Conservation (phyloP, 2,329 filamentous ascomycete genomes). For the Trichoderma atrobrunneum region DNA sequence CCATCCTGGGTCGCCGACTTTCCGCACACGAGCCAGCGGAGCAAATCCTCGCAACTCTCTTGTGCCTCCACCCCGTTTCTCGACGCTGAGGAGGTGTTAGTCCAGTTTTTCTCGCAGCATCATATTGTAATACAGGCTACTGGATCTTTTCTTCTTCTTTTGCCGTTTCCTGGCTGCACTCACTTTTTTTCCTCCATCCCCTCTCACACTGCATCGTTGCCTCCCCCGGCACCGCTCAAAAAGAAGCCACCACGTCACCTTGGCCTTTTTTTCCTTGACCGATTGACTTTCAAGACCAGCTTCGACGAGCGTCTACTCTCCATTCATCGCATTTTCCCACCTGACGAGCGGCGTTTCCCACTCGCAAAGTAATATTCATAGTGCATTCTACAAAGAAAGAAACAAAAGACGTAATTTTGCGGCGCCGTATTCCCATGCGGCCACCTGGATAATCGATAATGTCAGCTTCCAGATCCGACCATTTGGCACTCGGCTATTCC, state of each 20-base stretch:
- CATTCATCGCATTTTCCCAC: conserved; percentile 10
- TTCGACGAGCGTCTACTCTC: conserved; percentile 14
- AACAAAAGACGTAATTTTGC: not conserved
- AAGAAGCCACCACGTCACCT: conserved; percentile 16
- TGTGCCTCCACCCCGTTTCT: conserved; percentile 17
- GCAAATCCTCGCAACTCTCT: conserved; percentile 14
- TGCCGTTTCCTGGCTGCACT: conserved; percentile 8
- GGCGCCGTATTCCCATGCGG: conserved; percentile 42
- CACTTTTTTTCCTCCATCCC: not conserved
- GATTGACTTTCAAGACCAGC: conserved; percentile 15
- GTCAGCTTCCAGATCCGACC: conserved; percentile 83
- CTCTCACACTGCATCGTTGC: conserved; percentile 1
- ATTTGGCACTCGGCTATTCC: conserved; percentile 80
- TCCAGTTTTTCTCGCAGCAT: conserved; percentile 26
- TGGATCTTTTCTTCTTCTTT: conserved; percentile 24
- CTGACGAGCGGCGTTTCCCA: conserved; percentile 9
- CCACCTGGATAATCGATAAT: conserved; percentile 80
- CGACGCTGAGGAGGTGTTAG: conserved; percentile 18
- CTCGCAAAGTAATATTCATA: conserved; percentile 13
- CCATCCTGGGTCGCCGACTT: conserved; percentile 4
- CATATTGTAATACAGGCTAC: conserved; percentile 37
- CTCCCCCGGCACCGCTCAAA: conserved; percentile 1
- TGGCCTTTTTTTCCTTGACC: conserved; percentile 14
- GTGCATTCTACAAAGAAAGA: not conserved
- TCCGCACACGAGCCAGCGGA: conserved; percentile 13